These are phyloP conservation scores for Amanita exitialis DNA, from an alignment of 768 basidiomycete genomes.

Conservation along the genomic window DNA sequence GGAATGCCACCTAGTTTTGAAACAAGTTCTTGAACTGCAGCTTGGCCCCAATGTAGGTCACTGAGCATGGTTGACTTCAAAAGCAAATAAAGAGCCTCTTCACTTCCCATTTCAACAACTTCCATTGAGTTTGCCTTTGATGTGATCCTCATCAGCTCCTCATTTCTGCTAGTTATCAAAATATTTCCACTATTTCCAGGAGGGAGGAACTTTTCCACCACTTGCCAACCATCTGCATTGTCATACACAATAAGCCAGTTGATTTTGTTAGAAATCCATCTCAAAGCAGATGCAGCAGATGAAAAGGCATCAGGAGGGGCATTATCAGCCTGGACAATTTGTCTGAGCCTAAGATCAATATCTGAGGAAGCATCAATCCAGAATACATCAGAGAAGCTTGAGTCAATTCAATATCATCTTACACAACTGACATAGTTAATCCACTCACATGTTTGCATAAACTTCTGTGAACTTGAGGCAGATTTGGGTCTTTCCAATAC, in stretches of 20 bases:
- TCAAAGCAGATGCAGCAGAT: conserved; percentile 1
- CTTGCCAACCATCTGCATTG: not conserved
- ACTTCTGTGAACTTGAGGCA: conserved; percentile 4
- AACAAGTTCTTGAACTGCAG: not conserved
- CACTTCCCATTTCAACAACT: conserved; percentile 9
- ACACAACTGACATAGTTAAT: no score
- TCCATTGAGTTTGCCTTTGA: conserved; percentile 1
- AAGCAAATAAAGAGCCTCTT: conserved; percentile 10
- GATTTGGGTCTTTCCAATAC: conserved; percentile 9
- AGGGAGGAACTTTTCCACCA: not conserved
- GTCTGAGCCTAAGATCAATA: conserved; percentile 2
- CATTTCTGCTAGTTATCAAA: not conserved
- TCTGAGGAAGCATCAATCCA: conserved; percentile 15
- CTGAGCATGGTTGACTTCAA: conserved; percentile 7
- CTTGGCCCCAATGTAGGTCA: not conserved
- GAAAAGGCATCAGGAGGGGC: not conserved
- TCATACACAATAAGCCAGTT: not conserved
- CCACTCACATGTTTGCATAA: not conserved
- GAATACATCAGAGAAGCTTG: conserved; percentile 12
- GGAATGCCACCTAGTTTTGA: not conserved
- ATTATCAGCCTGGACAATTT: conserved; percentile 7
- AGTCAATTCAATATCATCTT: not conserved
- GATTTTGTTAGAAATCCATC: not conserved
- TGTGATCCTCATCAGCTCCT: not conserved
- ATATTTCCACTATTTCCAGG: not conserved